A percentile compares a stretch with the other conserved stretches of the same genome.
Conservation (phyloP, 176 grass and related monocot species). For the Zizania latifolia region DNA sequence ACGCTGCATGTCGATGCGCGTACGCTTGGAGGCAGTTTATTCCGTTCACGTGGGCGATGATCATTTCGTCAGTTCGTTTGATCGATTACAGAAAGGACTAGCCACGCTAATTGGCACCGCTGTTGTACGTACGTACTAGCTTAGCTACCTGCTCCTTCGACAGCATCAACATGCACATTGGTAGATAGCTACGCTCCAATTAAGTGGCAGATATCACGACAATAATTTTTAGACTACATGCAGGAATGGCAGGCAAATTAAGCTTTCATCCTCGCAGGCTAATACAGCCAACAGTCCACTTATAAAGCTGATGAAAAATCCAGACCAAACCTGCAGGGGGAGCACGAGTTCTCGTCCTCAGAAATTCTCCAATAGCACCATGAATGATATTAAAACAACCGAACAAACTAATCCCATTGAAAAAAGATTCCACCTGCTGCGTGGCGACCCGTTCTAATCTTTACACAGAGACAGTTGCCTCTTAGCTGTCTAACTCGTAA, state of each 20-base stretch:
- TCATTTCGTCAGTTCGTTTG: background rate
- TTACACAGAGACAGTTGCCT: conserved; percentile 29
- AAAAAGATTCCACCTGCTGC: conserved; percentile 34
- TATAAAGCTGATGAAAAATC: conserved; percentile 28
- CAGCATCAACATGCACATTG: background rate
- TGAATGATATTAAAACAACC: conserved; percentile 29
- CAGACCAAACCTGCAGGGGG: conserved; percentile 38
- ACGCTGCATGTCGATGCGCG: background rate
- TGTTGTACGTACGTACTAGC: background rate
- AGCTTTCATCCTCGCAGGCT: background rate
- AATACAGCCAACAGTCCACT: background rate
- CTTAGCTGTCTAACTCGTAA: conserved; percentile 60
- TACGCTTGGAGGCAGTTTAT: background rate
- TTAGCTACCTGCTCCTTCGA: background rate
- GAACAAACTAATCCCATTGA: conserved; percentile 41
- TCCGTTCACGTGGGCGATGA: background rate
- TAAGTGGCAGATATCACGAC: background rate
- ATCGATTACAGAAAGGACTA: background rate
- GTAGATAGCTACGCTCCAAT: background rate
- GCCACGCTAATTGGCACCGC: background rate
- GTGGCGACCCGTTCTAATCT: conserved; percentile 27
- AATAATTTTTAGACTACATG: too few relatives aligned
- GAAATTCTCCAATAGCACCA: conserved; percentile 27
- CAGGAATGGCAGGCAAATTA: background rate
- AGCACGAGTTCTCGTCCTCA: conserved; percentile 10